A percentile compares a stretch with the other conserved stretches of the same genome.
Evolutionary conservation across 2,329 filamentous ascomycete species (phyloP).

Genomic region (Botrytis porri): DNA sequence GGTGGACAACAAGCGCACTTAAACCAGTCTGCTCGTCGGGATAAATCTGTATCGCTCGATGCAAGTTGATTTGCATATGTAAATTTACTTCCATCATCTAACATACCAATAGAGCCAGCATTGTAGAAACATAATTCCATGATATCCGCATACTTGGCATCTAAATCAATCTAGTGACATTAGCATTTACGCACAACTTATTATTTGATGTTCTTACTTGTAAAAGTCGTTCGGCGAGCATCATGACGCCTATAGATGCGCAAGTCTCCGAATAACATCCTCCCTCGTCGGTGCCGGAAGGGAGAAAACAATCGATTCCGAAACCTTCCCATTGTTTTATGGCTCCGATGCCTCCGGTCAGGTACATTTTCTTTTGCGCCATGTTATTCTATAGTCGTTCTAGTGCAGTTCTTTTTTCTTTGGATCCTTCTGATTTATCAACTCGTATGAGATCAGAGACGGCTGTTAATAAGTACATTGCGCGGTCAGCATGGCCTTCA

Average conservation of each 20-base stretch:
- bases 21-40: constrained; percentile 55
- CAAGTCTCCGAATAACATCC: constrained; percentile 63
- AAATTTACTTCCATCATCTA: constrained; percentile 53
- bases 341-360: constrained; percentile 59
- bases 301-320: constrained; percentile 56
- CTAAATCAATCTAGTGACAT: constrained; percentile 44
- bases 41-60: constrained; percentile 50
- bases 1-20: constrained; percentile 59
- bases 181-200: neutral
- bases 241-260: constrained; percentile 58
- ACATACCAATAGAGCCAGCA: constrained; percentile 56
- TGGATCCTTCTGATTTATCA: constrained; percentile 24
- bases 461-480: constrained; percentile 58
- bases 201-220: constrained; percentile 38
- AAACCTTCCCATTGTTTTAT: constrained; percentile 60
- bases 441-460: constrained; percentile 53
- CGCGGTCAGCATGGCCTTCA: constrained; percentile 58
- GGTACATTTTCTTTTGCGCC: constrained; percentile 59
- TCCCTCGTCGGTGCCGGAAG: constrained; percentile 57
- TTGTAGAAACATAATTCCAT: constrained; percentile 63
- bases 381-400: constrained; percentile 57
- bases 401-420: constrained; percentile 39
- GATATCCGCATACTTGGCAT: constrained; percentile 53
- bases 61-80: constrained; percentile 61
- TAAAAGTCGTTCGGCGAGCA: constrained; percentile 56